Conservation (phyloP, 208 protist species). For the Trypanosoma rangeli region DNA sequence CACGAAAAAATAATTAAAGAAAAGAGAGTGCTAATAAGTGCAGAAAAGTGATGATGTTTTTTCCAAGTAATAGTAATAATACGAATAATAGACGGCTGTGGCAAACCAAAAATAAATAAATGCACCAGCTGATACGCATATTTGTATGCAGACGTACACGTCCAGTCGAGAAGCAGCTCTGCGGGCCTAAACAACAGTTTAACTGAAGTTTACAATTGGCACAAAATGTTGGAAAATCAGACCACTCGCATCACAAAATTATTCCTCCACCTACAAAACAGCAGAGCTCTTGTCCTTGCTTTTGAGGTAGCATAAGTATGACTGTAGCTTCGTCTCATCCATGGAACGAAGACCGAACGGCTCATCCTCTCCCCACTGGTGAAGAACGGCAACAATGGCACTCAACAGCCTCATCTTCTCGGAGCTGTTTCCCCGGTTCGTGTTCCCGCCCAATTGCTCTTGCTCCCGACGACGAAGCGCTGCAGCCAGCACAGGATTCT, state of each 20-base stretch:
- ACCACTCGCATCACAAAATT: background rate
- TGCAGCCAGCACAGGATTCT: slow-evolving; percentile 74
- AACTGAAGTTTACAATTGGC: no score
- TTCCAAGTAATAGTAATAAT: slow-evolving; percentile 5
- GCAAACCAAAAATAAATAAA: background rate
- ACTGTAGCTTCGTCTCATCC: slow-evolving; percentile 59
- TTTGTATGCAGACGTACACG: background rate
- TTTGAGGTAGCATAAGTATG: slow-evolving; percentile 69
- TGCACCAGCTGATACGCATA: background rate
- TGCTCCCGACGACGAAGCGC: slow-evolving; percentile 69
- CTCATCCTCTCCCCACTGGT: slow-evolving; percentile 39
- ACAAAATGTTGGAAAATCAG: no score
- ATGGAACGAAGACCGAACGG: slow-evolving; percentile 76
- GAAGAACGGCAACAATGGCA: slow-evolving; percentile 58
- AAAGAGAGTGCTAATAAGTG: no score
- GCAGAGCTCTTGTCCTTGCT: slow-evolving; percentile 36
- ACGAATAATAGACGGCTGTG: background rate
- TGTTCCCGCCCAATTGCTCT: slow-evolving; percentile 21
- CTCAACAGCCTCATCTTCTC: slow-evolving; percentile 59
- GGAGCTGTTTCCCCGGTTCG: slow-evolving; percentile 25
- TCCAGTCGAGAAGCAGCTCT: background rate
- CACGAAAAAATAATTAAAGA: no score
- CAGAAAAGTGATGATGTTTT: no score
- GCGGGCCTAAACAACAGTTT: background rate
- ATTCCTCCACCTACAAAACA: background rate